These are phyloP conservation scores for Cadophora luteo-olivacea DNA, from an alignment of 2,329 filamentous ascomycete species.

Conservation along the genomic window DNA sequence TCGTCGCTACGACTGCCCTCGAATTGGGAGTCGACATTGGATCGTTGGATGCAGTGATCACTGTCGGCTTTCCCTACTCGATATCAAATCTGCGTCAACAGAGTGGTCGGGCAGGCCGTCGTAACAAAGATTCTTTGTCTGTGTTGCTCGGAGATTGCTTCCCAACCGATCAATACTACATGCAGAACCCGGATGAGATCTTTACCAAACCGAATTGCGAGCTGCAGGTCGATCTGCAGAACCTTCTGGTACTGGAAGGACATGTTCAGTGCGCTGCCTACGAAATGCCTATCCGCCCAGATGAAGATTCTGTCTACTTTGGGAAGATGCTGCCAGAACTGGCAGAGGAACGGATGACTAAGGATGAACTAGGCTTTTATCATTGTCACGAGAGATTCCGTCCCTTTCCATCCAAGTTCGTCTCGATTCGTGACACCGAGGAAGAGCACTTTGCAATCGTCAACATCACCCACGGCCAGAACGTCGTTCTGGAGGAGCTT, in stretches of 20 bases:
- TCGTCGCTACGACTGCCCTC: slow-evolving; percentile 90
- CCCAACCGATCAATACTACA: slow-evolving; percentile 93
- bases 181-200: slow-evolving; percentile 93
- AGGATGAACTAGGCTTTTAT: slow-evolving; percentile 81
- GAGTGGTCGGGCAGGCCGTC: slow-evolving; percentile 87
- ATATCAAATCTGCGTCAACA: slow-evolving; percentile 95
- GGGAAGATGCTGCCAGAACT: slow-evolving; percentile 74
- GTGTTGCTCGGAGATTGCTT: slow-evolving; percentile 89
- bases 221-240: slow-evolving; percentile 89
- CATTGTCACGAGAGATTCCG: slow-evolving; percentile 90
- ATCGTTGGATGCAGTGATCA: slow-evolving; percentile 90
- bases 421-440: slow-evolving; percentile 87
- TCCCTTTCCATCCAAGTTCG: slow-evolving; percentile 80
- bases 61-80: slow-evolving; percentile 92
- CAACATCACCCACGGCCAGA: slow-evolving; percentile 82
- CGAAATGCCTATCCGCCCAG: slow-evolving; percentile 89
- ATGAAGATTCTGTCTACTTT: slow-evolving; percentile 80
- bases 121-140: slow-evolving; percentile 92
- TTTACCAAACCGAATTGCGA: slow-evolving; percentile 91
- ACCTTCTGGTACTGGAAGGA: slow-evolving; percentile 89
- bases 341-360: slow-evolving; percentile 74
- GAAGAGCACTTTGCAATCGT: slow-evolving; percentile 95
- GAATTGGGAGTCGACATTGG: slow-evolving; percentile 97
- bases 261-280: slow-evolving; percentile 95
- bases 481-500: slow-evolving; percentile 91